Evolutionary conservation across 306 rosid species (phyloP), one percentile per base, ranked within the genome.

Genomic region (Fagus sylvatica): DNA sequence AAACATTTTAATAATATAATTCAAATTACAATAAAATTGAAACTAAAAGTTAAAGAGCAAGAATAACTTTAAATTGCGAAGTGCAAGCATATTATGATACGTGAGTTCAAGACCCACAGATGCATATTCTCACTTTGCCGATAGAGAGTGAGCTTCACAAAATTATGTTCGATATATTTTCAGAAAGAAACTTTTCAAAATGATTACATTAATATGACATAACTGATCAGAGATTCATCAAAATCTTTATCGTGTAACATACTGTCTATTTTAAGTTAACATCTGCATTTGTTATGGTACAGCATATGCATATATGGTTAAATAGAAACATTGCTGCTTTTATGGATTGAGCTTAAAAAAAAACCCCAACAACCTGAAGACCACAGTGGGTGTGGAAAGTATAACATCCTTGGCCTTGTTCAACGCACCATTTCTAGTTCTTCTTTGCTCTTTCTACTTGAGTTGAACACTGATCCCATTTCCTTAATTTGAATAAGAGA

Each of bases 401-500:
- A 84, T 79, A 33, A 80, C 72, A 76, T 79, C 43, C 83, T 87
- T 82, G 49, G 55, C 88, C 74, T 87, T 83, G 72, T 57, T 60
- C 34, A 87, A 84, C 41, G 28, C 28, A 85, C 87, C 85, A 72
- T 74, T 28, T 85, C 64, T 3, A 80, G 40, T 76, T 80, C 82
- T 62, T 82, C 82, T 57, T 68, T 49, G 32, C 74, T 80, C 53
- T 7, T 71, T 49, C 53, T 65, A 69, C 72, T 64, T 10, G 82
- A 49, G 65, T 87, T 85, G 54, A 82, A 43, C 56, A 71, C 2
- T 4, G 82, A 87, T 30, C 88, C 87, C 85, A 82, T 87, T 41
- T 75, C 49, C 5, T 2, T 19, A 22, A n/a, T 59, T 13, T 2
- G 37, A 43, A 37, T 28, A n/a, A 4, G 17, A 15, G 42, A 11